Percentiles rank a stretch among this genome's conserved stretches.
These are phyloP conservation scores for Pisolithus marmoratus DNA, from an alignment of 768 basidiomycete genomes.

Conservation along the genomic window DNA sequence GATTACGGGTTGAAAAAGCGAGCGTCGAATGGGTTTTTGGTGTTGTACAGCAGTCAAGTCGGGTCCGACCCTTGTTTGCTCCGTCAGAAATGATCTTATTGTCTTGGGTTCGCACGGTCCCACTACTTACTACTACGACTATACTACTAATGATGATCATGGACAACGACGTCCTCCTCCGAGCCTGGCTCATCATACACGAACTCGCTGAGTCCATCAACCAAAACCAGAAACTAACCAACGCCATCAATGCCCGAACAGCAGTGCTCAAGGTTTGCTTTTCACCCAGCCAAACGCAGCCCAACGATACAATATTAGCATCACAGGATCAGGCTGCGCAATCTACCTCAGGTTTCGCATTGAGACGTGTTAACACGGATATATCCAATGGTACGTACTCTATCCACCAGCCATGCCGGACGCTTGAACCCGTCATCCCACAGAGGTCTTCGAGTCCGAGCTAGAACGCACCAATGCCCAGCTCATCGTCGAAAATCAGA, in stretches of 20 bases:
- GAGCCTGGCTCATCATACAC: conserved; percentile 73
- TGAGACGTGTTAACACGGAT: conserved; percentile 84
- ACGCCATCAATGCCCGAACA: conserved; percentile 62
- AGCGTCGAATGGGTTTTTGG: conserved; percentile 15
- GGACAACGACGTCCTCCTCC: conserved; percentile 60
- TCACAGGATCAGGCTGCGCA: conserved; percentile 69
- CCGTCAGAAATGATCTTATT: no score
- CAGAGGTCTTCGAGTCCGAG: conserved; percentile 91
- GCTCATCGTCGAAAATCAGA: conserved; percentile 90
- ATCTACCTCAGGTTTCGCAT: conserved; percentile 64
- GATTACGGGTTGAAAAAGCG: conserved; percentile 12
- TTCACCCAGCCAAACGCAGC: conserved; percentile 3
- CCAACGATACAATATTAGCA: no score
- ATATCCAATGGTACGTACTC: conserved; percentile 64
- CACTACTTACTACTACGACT: no score
- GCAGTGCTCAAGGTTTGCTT: conserved; percentile 63
- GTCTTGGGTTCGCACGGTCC: not conserved
- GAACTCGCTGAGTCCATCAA: conserved; percentile 82
- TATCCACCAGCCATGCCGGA: conserved; percentile 4
- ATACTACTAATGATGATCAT: conserved; percentile 33
- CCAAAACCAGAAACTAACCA: conserved; percentile 74
- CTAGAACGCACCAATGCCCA: conserved; percentile 86
- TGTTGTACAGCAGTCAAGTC: conserved; percentile 24
- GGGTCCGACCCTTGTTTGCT: conserved; percentile 22
- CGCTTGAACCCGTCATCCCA: conserved; percentile 5